Percentiles rank a stretch among this genome's conserved stretches.
phyloP scores from a whole-genome alignment of 331 rosid genomes.

The Spiraea crenata region DNA sequence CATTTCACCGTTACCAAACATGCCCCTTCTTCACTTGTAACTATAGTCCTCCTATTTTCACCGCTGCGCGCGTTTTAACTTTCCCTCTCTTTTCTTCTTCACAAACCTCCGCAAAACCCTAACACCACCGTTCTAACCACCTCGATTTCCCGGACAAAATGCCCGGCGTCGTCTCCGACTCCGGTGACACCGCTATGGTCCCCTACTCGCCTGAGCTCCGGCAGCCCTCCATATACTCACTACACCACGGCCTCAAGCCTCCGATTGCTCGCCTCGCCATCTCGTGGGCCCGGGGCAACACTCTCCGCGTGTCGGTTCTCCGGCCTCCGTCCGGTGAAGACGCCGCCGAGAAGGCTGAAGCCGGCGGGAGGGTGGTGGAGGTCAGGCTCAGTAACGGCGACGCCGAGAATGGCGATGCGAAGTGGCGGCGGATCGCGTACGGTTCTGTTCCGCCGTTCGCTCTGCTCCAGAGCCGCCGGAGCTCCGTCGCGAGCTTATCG shows the following conservation, averaged over 20 bases:
- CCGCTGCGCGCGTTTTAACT: not conserved
- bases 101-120: constrained; percentile 42
- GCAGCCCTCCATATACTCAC: constrained; percentile 42
- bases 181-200: constrained; percentile 42
- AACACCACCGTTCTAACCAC: not conserved
- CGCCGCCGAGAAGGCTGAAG: constrained; percentile 33
- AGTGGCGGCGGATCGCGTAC: constrained; percentile 69
- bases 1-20: not conserved
- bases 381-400: constrained; percentile 63
- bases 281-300: constrained; percentile 85
- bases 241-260: constrained; percentile 64
- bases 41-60: not conserved
- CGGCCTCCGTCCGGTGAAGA: constrained; percentile 20
- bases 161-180: constrained; percentile 27
- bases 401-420: constrained; percentile 54
- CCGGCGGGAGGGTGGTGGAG: constrained; percentile 69
- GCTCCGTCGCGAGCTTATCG: constrained; percentile 45
- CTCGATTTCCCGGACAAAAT: constrained; percentile 10
- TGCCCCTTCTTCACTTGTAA: not conserved
- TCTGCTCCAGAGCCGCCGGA: constrained; percentile 76
- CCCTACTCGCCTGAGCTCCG: constrained; percentile 37
- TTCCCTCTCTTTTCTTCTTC: constrained; percentile 2
- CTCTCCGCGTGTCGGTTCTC: constrained; percentile 73
- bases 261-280: constrained; percentile 68
- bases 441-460: constrained; percentile 88